A percentile compares a stretch with the other conserved stretches of the same genome.
Evolutionary conservation across 805 yeast species (phyloP).

Genomic region (Hanseniaspora nectarophila): DNA sequence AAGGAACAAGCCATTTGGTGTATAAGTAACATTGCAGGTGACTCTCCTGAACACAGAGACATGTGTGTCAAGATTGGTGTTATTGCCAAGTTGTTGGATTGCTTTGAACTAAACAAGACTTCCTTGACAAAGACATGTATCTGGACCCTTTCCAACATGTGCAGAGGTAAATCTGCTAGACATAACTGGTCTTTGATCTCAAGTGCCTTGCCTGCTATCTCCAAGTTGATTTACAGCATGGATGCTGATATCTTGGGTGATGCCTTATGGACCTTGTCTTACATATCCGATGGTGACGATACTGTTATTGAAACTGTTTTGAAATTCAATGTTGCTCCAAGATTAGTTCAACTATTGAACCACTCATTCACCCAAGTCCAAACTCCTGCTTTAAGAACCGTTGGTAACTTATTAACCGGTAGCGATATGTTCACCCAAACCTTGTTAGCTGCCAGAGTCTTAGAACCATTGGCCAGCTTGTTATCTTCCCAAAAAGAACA

Average conservation of each 20-base stretch:
- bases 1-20: slow-evolving; percentile 99
- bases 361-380: slow-evolving; percentile 79
- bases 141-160: slow-evolving; percentile 92
- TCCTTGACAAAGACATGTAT: slow-evolving; percentile 92
- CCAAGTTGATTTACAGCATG: slow-evolving; percentile 77
- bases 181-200: slow-evolving; percentile 89
- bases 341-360: slow-evolving; percentile 80
- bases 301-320: slow-evolving; percentile 94
- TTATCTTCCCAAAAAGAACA: slow-evolving; percentile 79
- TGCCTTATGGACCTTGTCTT: slow-evolving; percentile 98
- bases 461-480: slow-evolving; percentile 70
- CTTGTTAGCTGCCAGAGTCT: slow-evolving; percentile 83
- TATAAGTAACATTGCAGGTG: slow-evolving; percentile 97
- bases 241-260: slow-evolving; percentile 91
- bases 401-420: slow-evolving; percentile 97
- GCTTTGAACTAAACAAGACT: slow-evolving; percentile 72
- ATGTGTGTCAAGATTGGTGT: slow-evolving; percentile 75
- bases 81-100: slow-evolving; percentile 70
- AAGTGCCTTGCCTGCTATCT: slow-evolving; percentile 78
- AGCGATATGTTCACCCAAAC: slow-evolving; percentile 91
- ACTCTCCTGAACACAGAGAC: slow-evolving; percentile 81
- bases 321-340: slow-evolving; percentile 87
- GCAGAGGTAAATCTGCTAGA: slow-evolving; percentile 92
- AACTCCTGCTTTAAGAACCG: slow-evolving; percentile 94
- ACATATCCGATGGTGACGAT: slow-evolving; percentile 82